Percentiles rank a stretch among this genome's conserved stretches.
These are phyloP conservation scores for Gastroboletus turbinatus DNA, from an alignment of 1,284 basidiomycete species.

Conservation along the genomic window DNA sequence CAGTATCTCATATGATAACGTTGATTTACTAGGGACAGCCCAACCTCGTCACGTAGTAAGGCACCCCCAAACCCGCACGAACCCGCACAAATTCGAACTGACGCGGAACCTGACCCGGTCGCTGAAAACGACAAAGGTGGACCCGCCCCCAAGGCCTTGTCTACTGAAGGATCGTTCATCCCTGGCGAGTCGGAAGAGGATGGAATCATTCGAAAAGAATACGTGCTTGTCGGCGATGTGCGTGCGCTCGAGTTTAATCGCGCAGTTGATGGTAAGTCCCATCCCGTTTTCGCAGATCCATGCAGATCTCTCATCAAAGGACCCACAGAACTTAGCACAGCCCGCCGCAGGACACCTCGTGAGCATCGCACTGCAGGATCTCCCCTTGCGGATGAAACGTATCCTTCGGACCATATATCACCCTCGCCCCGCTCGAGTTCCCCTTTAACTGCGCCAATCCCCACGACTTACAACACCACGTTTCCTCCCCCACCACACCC, in stretches of 20 bases:
- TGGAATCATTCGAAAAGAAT: conserved; percentile 69
- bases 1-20: not conserved
- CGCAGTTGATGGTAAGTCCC: conserved; percentile 66
- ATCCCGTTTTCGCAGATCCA: not conserved
- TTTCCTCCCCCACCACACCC: conserved; percentile 63
- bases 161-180: conserved; percentile 66
- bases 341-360: conserved; percentile 55
- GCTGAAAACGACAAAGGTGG: conserved; percentile 16
- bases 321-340: conserved; percentile 58
- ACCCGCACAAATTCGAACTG: conserved; percentile 12
- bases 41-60: conserved; percentile 20
- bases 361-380: conserved; percentile 51
- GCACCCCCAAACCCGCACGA: conserved; percentile 9
- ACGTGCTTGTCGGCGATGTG: conserved; percentile 76
- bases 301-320: conserved; percentile 9
- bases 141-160: conserved; percentile 37
- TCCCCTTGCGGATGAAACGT: conserved; percentile 44
- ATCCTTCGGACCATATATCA: conserved; percentile 29
- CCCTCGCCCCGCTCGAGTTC: conserved; percentile 24
- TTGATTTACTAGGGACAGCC: conserved; percentile 10
- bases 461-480: conserved; percentile 42
- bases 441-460: conserved; percentile 28
- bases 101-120: conserved; percentile 5
- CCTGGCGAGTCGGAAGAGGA: conserved; percentile 84
- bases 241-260: conserved; percentile 74